Evolutionary conservation across 768 basidiomycete genomes (phyloP).

Genomic region (Lactarius vividus): DNA sequence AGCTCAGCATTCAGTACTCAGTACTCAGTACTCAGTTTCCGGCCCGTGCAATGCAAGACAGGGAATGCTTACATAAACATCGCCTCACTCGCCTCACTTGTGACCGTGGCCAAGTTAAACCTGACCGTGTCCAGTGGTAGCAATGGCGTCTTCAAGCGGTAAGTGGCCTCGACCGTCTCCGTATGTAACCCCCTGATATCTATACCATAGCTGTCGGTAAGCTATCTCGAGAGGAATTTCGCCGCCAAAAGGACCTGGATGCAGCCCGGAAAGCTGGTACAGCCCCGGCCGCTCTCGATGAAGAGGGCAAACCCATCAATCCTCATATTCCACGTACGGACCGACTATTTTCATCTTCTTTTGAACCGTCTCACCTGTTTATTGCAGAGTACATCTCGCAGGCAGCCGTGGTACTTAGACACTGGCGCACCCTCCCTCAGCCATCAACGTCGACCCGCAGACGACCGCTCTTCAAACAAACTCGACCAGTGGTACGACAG

Average conservation of each 20-base stretch:
- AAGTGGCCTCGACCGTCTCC: neutral
- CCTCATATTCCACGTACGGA: constrained; percentile 97
- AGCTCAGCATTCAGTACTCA: too few species aligned
- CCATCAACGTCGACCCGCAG: constrained; percentile 77
- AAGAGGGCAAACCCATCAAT: constrained; percentile 94
- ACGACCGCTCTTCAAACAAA: constrained; percentile 59
- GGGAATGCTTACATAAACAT: neutral
- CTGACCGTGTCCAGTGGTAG: neutral
- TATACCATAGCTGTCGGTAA: constrained; percentile 56
- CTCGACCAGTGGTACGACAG: constrained; percentile 92
- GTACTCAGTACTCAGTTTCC: too few species aligned
- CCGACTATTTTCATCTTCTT: neutral
- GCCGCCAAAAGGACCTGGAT: constrained; percentile 94
- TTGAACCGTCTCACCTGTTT: neutral
- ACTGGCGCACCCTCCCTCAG: constrained; percentile 90
- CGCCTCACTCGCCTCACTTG: neutral
- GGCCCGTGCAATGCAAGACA: too few species aligned
- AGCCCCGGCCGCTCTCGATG: constrained; percentile 92
- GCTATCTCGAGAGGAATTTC: constrained; percentile 90
- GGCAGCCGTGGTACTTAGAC: constrained; percentile 98
- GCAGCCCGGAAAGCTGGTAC: constrained; percentile 98
- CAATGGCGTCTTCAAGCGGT: constrained; percentile 31
- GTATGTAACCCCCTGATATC: constrained; percentile 6
- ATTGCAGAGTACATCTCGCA: constrained; percentile 91
- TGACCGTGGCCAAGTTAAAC: neutral